phyloP scores from a whole-genome alignment of 2,329 filamentous ascomycete species.

The Pseudomassariella vexata region DNA sequence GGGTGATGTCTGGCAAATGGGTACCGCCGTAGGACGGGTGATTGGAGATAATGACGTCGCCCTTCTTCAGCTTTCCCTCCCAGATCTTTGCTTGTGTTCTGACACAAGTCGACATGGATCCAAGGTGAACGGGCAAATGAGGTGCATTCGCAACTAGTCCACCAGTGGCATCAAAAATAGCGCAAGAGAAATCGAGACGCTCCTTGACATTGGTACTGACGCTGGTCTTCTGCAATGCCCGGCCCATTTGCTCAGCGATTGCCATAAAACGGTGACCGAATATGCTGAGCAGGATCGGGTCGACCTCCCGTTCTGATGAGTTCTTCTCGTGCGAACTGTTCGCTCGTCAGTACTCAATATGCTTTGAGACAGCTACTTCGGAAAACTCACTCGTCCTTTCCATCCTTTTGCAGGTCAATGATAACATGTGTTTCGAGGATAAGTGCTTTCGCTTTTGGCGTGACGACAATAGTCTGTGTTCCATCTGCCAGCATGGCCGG shows the following conservation, averaged over 20 bases:
- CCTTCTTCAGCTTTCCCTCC: slow-evolving; percentile 69
- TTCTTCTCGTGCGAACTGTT: slow-evolving; percentile 19
- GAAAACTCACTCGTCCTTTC: slow-evolving; percentile 31
- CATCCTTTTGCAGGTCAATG: slow-evolving; percentile 68
- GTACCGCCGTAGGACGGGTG: slow-evolving; percentile 82
- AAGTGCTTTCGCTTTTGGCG: slow-evolving; percentile 69
- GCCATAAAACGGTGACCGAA: slow-evolving; percentile 82
- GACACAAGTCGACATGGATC: slow-evolving; percentile 82
- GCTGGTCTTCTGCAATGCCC: slow-evolving; percentile 72
- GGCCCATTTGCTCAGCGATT: slow-evolving; percentile 80
- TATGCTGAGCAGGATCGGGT: slow-evolving; percentile 72
- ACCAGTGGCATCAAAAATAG: slow-evolving; percentile 70
- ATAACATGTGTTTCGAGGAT: slow-evolving; percentile 83
- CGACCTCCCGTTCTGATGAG: slow-evolving; percentile 43
- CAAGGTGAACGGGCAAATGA: slow-evolving; percentile 75
- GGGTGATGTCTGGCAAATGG: slow-evolving; percentile 77
- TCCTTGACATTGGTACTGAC: slow-evolving; percentile 80
- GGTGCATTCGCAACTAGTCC: slow-evolving; percentile 75
- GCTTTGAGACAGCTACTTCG: not conserved
- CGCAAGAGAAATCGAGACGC: slow-evolving; percentile 76
- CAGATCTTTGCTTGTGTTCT: slow-evolving; percentile 74
- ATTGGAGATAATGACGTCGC: slow-evolving; percentile 79
- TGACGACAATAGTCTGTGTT: slow-evolving; percentile 88
- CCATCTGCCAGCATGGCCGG: slow-evolving; percentile 84
- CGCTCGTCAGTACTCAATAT: slow-evolving; percentile 10